Conservation (phyloP, 306 rosid genomes). For the Prosopis cineraria region DNA sequence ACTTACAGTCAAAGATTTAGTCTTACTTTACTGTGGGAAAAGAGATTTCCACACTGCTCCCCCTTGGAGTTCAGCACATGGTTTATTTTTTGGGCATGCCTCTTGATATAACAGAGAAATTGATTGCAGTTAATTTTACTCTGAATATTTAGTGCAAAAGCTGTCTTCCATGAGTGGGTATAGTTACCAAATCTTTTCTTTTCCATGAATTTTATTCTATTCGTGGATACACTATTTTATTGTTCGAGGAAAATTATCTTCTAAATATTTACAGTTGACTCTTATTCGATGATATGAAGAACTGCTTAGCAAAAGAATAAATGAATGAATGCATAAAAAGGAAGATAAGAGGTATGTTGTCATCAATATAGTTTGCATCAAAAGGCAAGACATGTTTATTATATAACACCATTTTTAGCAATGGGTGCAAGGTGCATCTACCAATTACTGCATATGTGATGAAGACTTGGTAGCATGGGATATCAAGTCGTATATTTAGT, state of each 20-base stretch:
- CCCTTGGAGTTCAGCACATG: background rate
- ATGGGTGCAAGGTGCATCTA: background rate
- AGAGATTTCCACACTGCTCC: background rate
- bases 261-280: background rate
- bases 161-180: no score
- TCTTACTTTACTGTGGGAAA: background rate
- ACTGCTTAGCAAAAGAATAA: no score
- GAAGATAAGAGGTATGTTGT: slow-evolving; percentile 10
- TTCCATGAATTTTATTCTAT: background rate
- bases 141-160: background rate
- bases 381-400: background rate
- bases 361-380: slow-evolving; percentile 4
- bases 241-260: background rate
- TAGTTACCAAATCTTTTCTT: background rate
- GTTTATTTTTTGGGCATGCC: background rate
- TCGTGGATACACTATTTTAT: background rate
- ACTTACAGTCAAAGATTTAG: background rate
- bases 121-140: background rate
- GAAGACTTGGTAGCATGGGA: no score
- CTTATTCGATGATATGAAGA: background rate
- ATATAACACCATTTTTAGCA: background rate
- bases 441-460: background rate
- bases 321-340: no score
- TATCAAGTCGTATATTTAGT: no score
- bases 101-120: background rate